Evolutionary conservation across 2,329 filamentous ascomycete species (phyloP), one percentile per base, ranked within the genome.

Genomic region (Metarhizium robertsii): DNA sequence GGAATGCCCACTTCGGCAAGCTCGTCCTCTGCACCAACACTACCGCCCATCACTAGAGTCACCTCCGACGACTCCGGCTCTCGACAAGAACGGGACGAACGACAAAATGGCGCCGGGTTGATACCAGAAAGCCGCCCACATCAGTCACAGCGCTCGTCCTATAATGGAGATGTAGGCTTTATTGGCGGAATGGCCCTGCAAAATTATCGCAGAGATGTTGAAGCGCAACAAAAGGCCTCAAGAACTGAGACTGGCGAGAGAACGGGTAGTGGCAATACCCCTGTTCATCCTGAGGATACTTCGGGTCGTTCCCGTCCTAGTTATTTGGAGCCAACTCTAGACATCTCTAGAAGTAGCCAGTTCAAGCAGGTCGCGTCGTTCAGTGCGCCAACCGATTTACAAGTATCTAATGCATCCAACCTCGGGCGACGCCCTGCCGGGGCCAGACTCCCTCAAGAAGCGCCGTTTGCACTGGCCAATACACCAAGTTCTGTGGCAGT

Each of bases 101-200:
- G 55, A 55, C 52, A 8, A 20, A 52, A 50, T 47, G n/a, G 38
- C 13, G 10, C 55, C 58, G 38, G 55, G 57, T 29, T 47, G 47
- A 59, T 57, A 16, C 32, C 61, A 46, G 68, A 66, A 20, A 45
- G 56, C 46, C 64, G 63, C 34, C 58, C 60, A 50, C 63, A 61
- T 48, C 68, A 60, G 53, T 57, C 61, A 63, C 65, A 61, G 47
- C 67, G 68, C 53, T 64, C 68, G 36, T 66, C 73, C 53, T 72
- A 67, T 52, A 68, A 66, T 55, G 65, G 66, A 6, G 69, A 72
- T 29, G 71, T 73, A 1, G 71, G 76, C 13, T 83, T 83, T 61
- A 77, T 83, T 52, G 80, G 80, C 16, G 80, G 80, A 2, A 66
- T 80, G 13, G 78, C 79, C 3, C 65, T 83, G 56, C 70, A 73